Base-by-base conservation (phyloP, 2,329 filamentous ascomycete species). In the Coniochaeta prunicola region DNA sequence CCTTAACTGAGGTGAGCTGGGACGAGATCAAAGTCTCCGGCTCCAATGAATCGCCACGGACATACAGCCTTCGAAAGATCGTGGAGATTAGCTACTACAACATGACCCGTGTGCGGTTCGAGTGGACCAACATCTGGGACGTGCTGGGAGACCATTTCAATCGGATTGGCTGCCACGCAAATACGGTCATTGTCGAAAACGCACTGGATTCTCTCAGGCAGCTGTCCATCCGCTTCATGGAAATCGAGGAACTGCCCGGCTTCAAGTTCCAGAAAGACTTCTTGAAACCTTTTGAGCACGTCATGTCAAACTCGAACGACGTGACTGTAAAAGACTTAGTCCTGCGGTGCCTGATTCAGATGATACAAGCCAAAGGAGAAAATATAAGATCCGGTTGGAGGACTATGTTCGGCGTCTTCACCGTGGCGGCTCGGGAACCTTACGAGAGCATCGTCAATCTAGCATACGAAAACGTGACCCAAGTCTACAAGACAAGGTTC, bases 181-280 rank as follows among this genome's bases (percentile, higher is more conserved):
- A 99, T 74, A 96, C 94, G 13, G 89, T 91, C 7, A 94, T 99
- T 57, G 96, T 99, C 12, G 97, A 96, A 76, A 99, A 99, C 69
- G 94, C 94, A 3, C 81, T 99, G 30, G 96, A 99, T 75, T 97
- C 93, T 3, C 76, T 99, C 50, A 86, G 96, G 42, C 94, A 99
- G 72, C 77, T 99, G 42, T 97, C 93, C 0, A 97, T 99, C 92
- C 89, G 92, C 19, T 99, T 99, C 70, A 90, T 99, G 89, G 94
- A 99, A 73, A 92, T 97, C 61, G 94, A 96, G 71, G 94, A 99
- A 72, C 76, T 99, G 65, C 91, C 94, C 1, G 94, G 96, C 68
- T 99, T 99, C 83, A 97, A 97, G 73, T 99, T 99, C 70, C 94
- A 99, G 68, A 99, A 99, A 72, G 93, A 99, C 71, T 99, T 99